Conservation (phyloP, 177 flowering plant species). For the Vitis hybrid region DNA sequence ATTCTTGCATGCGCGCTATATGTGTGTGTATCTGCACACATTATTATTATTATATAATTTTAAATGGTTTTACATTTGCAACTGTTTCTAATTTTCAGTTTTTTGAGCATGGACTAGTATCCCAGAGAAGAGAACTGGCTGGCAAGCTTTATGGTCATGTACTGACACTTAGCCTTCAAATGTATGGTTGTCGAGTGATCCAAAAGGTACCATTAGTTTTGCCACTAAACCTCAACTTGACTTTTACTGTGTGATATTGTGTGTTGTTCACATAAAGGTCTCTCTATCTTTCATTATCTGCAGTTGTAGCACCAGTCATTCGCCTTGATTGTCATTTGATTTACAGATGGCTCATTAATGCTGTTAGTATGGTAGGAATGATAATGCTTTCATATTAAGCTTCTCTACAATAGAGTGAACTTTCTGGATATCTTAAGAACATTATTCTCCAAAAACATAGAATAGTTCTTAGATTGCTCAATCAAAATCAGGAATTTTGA, state of each 20-base stretch:
- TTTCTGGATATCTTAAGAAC: too few relatives aligned
- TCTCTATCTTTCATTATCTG: neutral
- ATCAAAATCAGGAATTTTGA: too few relatives aligned
- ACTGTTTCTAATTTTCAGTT: conserved; percentile 41
- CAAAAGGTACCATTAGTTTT: conserved; percentile 51
- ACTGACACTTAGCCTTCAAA: conserved; percentile 82
- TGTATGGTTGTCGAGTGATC: conserved; percentile 95
- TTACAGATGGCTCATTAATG: too few relatives aligned
- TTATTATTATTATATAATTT: neutral
- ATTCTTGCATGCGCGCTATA: neutral
- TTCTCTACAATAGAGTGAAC: too few relatives aligned
- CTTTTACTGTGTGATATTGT: neutral
- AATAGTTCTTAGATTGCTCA: too few relatives aligned
- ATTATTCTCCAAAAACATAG: too few relatives aligned
- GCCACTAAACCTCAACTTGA: neutral
- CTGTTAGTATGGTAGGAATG: too few relatives aligned
- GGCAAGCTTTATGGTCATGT: conserved; percentile 73
- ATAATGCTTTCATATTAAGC: too few relatives aligned
- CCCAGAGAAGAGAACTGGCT: conserved; percentile 85
- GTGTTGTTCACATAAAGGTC: neutral
- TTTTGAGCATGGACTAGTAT: conserved; percentile 84
- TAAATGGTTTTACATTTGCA: neutral
- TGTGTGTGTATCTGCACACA: neutral
- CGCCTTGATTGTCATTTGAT: too few relatives aligned
- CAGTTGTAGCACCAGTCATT: neutral